phyloP scores from a whole-genome alignment of 2,329 filamentous ascomycete species.

The Diaporthe vexans region DNA sequence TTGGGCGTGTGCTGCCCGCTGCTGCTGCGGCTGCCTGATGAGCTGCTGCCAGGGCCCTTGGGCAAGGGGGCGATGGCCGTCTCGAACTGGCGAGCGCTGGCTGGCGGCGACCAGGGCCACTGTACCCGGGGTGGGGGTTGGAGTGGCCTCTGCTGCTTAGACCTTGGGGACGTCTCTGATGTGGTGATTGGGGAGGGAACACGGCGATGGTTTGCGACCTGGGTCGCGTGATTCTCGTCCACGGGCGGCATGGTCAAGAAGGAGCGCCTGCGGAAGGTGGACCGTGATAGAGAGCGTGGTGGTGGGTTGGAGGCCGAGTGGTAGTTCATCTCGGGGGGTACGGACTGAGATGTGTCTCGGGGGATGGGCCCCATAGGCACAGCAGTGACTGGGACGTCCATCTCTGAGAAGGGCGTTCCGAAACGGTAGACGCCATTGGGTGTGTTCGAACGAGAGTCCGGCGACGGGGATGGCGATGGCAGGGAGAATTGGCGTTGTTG shows the following conservation, averaged over 20 bases:
- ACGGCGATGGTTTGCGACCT: slow-evolving; percentile 50
- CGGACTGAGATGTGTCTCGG: slow-evolving; percentile 88
- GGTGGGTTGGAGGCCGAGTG: slow-evolving; percentile 59
- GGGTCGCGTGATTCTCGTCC: slow-evolving; percentile 71
- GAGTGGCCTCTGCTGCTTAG: slow-evolving; percentile 56
- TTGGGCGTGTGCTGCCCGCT: slow-evolving; percentile 44
- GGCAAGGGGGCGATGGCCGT: slow-evolving; percentile 57
- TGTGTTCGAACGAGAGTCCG: slow-evolving; percentile 63
- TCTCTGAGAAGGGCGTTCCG: slow-evolving; percentile 90
- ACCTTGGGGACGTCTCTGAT: slow-evolving; percentile 53
- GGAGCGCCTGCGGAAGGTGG: slow-evolving; percentile 75
- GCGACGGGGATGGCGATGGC: slow-evolving; percentile 53
- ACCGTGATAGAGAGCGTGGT: slow-evolving; percentile 65
- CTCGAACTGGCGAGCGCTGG: slow-evolving; percentile 61
- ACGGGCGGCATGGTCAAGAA: slow-evolving; percentile 78
- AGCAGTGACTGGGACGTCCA: slow-evolving; percentile 87
- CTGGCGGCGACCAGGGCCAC: slow-evolving; percentile 66
- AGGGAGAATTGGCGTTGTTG: slow-evolving; percentile 41
- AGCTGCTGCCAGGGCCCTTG: slow-evolving; percentile 22
- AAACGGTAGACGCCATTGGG: slow-evolving; percentile 78
- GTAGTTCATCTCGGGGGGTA: slow-evolving; percentile 94
- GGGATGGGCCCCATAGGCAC: slow-evolving; percentile 79
- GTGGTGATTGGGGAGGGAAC: slow-evolving; percentile 53
- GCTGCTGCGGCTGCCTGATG: slow-evolving; percentile 44
- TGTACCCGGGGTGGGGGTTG: slow-evolving; percentile 68